These are phyloP conservation scores for Blepharisma japonicum DNA, from an alignment of 73 alveolate species.

Conservation along the genomic window DNA sequence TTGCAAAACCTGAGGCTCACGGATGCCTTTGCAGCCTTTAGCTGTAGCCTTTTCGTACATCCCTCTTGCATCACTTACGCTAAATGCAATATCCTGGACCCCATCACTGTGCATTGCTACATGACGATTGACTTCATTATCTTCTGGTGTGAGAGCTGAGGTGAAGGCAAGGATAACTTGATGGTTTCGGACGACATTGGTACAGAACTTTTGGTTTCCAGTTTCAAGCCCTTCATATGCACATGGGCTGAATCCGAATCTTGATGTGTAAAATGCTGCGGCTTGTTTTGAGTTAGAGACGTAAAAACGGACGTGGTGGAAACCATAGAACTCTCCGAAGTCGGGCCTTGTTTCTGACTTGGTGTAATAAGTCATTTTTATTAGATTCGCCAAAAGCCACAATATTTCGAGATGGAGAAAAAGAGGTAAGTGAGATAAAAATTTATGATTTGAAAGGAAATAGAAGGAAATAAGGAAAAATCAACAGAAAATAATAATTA, in stretches of 20 bases:
- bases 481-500: no score
- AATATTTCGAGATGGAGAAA: no score
- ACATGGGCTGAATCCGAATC: conserved; percentile 42
- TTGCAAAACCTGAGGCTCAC: conserved; percentile 67
- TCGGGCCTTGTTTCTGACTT: conserved; percentile 57
- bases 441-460: no score
- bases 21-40: conserved; percentile 74
- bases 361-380: conserved; percentile 28
- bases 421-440: no score
- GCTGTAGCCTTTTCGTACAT: conserved; percentile 74
- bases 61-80: conserved; percentile 74
- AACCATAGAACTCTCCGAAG: conserved; percentile 73
- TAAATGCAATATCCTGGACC: conserved; percentile 82
- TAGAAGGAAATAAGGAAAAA: no score
- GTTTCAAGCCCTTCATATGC: conserved; percentile 80
- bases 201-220: conserved; percentile 55
- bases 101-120: conserved; percentile 80
- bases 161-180: conserved; percentile 67
- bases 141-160: conserved; percentile 62
- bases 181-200: conserved; percentile 66
- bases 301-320: conserved; percentile 77
- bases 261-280: conserved; percentile 75
- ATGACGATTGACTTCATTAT: conserved; percentile 59
- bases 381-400: no score
- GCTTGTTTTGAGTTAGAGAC: conserved; percentile 88